phyloP scores from a whole-genome alignment of 2,329 filamentous ascomycete genomes.

The Beauveria sp. region DNA sequence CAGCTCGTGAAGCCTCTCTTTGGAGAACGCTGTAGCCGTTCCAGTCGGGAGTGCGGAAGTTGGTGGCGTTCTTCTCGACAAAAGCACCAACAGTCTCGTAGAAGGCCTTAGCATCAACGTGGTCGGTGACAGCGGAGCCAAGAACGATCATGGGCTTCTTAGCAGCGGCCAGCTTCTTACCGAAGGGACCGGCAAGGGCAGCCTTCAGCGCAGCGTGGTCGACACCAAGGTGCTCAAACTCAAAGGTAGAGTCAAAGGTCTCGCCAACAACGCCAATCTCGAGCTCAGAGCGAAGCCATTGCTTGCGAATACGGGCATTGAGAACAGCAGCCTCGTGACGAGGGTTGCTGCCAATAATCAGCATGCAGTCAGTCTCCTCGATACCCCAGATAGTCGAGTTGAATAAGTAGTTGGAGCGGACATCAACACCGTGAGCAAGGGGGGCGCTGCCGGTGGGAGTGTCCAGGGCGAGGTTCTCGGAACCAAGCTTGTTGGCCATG shows the following conservation, averaged over 20 bases:
- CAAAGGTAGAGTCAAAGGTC: slow-evolving; percentile 87
- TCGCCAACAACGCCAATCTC: slow-evolving; percentile 89
- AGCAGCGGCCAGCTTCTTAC: slow-evolving; percentile 81
- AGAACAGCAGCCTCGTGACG: slow-evolving; percentile 91
- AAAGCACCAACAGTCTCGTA: slow-evolving; percentile 87
- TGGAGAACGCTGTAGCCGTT: slow-evolving; percentile 97
- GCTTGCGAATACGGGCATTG: slow-evolving; percentile 94
- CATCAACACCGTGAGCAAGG: slow-evolving; percentile 83
- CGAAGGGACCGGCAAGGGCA: slow-evolving; percentile 77
- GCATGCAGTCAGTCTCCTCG: slow-evolving; percentile 85
- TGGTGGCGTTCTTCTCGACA: slow-evolving; percentile 84
- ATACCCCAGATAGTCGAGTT: slow-evolving; percentile 93
- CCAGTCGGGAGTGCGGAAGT: slow-evolving; percentile 86
- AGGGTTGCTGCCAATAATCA: slow-evolving; percentile 91
- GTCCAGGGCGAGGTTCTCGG: slow-evolving; percentile 90
- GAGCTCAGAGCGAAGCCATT: slow-evolving; percentile 92
- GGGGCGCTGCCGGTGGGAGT: slow-evolving; percentile 77
- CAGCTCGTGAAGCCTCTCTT: slow-evolving; percentile 81
- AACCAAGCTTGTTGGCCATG: slow-evolving; percentile 89
- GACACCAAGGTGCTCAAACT: slow-evolving; percentile 81
- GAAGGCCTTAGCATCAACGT: slow-evolving; percentile 82
- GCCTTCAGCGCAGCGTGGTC: slow-evolving; percentile 76
- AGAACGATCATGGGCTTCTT: slow-evolving; percentile 96
- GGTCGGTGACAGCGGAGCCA: slow-evolving; percentile 85
- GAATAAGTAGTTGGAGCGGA: slow-evolving; percentile 92